These are phyloP conservation scores for Raphidocelis subcapitata DNA, from an alignment of 139 green algal species.

Conservation along the genomic window DNA sequence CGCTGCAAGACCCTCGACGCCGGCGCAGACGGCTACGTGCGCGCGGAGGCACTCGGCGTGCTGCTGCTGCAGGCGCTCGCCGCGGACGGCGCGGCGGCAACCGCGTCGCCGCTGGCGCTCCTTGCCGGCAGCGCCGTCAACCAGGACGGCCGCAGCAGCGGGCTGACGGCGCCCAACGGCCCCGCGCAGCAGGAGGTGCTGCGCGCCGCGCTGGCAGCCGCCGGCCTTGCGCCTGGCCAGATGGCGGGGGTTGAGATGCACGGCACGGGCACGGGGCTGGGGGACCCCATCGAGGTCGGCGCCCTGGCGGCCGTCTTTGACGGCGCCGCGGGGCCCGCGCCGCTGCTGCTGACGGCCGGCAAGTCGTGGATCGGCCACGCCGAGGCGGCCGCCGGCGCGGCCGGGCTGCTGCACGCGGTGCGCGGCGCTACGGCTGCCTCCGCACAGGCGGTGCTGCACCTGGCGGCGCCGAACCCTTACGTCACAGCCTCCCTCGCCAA, in stretches of 20 bases:
- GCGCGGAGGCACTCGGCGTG: slow-evolving; percentile 64
- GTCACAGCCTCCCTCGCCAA: slow-evolving; percentile 38
- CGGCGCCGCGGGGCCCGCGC: slow-evolving; percentile 1
- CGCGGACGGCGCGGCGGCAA: not conserved
- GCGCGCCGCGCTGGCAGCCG: slow-evolving; percentile 38
- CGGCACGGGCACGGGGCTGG: slow-evolving; percentile 74
- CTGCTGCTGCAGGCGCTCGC: slow-evolving; percentile 24
- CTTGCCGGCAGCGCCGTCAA: slow-evolving; percentile 78
- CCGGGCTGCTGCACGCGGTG: slow-evolving; percentile 61
- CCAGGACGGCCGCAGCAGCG: slow-evolving; percentile 85
- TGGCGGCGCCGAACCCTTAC: slow-evolving; percentile 60
- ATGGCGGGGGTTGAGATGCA: slow-evolving; percentile 52
- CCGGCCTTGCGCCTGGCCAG: slow-evolving; percentile 17
- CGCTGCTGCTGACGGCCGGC: slow-evolving; percentile 49
- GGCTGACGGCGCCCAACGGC: slow-evolving; percentile 86
- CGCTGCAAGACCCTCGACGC: slow-evolving; percentile 85
- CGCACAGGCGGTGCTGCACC: slow-evolving; percentile 54
- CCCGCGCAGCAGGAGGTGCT: slow-evolving; percentile 79
- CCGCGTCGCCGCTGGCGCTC: slow-evolving; percentile 23
- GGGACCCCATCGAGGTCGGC: slow-evolving; percentile 75
- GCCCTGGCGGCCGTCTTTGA: slow-evolving; percentile 40
- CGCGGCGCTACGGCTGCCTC: not conserved
- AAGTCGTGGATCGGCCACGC: slow-evolving; percentile 87
- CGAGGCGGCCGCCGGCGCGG: slow-evolving; percentile 78
- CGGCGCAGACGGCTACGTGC: slow-evolving; percentile 81